Evolutionary conservation across 1,284 basidiomycete genomes (phyloP).

Genomic region (Trichosporon ovoides): DNA sequence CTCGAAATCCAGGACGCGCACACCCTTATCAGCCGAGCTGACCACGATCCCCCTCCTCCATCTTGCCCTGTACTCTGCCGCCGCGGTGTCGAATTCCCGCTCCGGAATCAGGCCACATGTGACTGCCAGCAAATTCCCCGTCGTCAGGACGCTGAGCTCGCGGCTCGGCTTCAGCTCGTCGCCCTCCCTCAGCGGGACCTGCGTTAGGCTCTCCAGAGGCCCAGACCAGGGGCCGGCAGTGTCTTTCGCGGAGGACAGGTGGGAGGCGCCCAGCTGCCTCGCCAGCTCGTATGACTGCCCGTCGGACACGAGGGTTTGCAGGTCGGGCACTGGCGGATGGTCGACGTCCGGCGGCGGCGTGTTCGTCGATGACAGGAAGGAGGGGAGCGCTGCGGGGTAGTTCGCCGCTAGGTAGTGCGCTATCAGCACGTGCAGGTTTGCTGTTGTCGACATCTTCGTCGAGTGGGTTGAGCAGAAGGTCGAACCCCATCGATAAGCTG

Average conservation of each 20-base stretch:
- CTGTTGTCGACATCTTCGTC: background rate
- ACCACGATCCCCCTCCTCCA: constrained; percentile 57
- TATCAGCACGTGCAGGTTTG: constrained; percentile 28
- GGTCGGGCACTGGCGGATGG: constrained; percentile 34
- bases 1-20: constrained; percentile 66
- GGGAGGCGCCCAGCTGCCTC: constrained; percentile 12
- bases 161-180: constrained; percentile 23
- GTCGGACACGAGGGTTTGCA: constrained; percentile 36
- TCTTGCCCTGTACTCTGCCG: constrained; percentile 34
- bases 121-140: constrained; percentile 41
- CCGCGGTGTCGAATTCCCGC: constrained; percentile 38
- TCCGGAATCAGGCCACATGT: constrained; percentile 26
- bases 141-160: constrained; percentile 32
- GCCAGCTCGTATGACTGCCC: constrained; percentile 27
- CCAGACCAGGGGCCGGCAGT: constrained; percentile 7
- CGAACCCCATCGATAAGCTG: no score
- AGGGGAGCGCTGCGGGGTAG: constrained; percentile 36
- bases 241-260: constrained; percentile 14
- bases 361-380: constrained; percentile 35
- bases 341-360: constrained; percentile 25
- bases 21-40: constrained; percentile 74
- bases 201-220: constrained; percentile 24
- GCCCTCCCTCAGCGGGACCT: constrained; percentile 17
- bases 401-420: constrained; percentile 41
- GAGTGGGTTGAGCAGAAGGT: no score